Evolutionary conservation across 2,329 filamentous ascomycete species (phyloP).

Genomic region (Neofusicoccum laricinum): DNA sequence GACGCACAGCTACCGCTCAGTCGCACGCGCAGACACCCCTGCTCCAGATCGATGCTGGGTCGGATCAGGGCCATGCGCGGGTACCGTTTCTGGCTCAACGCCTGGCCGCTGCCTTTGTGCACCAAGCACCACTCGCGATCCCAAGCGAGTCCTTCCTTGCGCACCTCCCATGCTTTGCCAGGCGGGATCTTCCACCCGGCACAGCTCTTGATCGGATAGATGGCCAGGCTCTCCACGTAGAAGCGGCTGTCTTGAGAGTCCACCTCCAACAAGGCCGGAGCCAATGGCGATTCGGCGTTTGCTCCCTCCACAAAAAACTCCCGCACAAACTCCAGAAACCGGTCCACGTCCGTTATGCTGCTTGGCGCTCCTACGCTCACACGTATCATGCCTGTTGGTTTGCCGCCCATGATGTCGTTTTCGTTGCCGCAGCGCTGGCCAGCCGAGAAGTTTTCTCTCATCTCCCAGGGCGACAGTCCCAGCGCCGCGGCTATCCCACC

Average conservation of each 20-base stretch:
- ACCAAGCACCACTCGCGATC: constrained; percentile 96
- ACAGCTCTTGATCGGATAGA: constrained; percentile 96
- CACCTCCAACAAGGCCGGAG: neutral
- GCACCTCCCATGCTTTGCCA: constrained; percentile 69
- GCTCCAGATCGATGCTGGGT: constrained; percentile 69
- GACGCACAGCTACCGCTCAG: constrained; percentile 42
- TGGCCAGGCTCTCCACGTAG: constrained; percentile 48
- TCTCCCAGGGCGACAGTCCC: constrained; percentile 73
- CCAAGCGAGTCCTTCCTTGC: constrained; percentile 81
- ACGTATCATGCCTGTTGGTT: constrained; percentile 83
- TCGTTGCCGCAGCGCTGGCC: constrained; percentile 83
- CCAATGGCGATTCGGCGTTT: constrained; percentile 21
- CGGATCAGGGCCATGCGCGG: constrained; percentile 82
- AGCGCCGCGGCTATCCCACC: constrained; percentile 76
- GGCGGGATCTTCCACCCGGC: constrained; percentile 70
- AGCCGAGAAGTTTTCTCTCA: constrained; percentile 78
- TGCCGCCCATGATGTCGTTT: constrained; percentile 76
- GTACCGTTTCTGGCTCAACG: constrained; percentile 83
- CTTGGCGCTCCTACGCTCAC: constrained; percentile 91
- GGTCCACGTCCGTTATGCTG: constrained; percentile 68
- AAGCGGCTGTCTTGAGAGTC: constrained; percentile 29
- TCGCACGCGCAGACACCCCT: constrained; percentile 62
- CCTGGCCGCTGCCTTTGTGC: constrained; percentile 78
- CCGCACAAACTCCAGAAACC: constrained; percentile 66
- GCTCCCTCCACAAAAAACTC: constrained; percentile 42